phyloP scores from a whole-genome alignment of 148 eudicot species.

The Vaccinium vitisidaea region DNA sequence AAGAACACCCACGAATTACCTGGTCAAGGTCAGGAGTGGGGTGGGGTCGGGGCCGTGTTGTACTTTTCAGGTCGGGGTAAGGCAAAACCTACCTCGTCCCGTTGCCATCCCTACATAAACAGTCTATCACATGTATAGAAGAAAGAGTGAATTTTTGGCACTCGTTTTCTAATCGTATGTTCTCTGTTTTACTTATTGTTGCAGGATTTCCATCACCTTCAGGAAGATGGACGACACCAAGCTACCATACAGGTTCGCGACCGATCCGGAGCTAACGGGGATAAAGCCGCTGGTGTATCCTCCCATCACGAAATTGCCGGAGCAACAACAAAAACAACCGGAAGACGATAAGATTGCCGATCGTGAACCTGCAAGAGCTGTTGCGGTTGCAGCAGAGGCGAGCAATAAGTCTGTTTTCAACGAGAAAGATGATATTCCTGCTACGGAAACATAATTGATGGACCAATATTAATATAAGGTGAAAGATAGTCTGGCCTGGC shows the following conservation, averaged over 20 bases:
- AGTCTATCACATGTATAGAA: too few relatives aligned
- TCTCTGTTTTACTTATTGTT: not conserved
- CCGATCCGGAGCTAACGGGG: too few relatives aligned
- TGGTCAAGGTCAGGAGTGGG: too few relatives aligned
- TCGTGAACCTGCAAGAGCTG: not conserved
- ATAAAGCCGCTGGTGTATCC: not conserved
- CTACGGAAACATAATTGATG: slow-evolving; percentile 23
- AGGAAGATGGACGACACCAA: slow-evolving; percentile 42
- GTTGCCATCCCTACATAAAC: too few relatives aligned
- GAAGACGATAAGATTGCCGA: slow-evolving; percentile 1
- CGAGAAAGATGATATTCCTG: slow-evolving; percentile 33
- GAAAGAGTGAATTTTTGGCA: not conserved
- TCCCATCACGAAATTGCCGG: slow-evolving; percentile 14
- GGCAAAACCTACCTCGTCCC: too few relatives aligned
- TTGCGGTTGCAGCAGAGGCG: not conserved
- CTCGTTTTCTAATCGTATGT: not conserved
- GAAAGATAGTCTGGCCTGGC: too few relatives aligned
- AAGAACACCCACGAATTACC: too few relatives aligned
- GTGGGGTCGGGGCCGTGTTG: too few relatives aligned
- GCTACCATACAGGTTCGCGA: too few relatives aligned
- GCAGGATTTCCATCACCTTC: slow-evolving; percentile 63
- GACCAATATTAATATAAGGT: too few relatives aligned
- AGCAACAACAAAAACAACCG: slow-evolving; percentile 6
- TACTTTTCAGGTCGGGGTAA: too few relatives aligned
- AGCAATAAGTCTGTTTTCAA: slow-evolving; percentile 14